Percentiles rank a stretch among this genome's conserved stretches.
phyloP scores from a whole-genome alignment of 306 rosid genomes.

The Trichosanthes truncata region DNA sequence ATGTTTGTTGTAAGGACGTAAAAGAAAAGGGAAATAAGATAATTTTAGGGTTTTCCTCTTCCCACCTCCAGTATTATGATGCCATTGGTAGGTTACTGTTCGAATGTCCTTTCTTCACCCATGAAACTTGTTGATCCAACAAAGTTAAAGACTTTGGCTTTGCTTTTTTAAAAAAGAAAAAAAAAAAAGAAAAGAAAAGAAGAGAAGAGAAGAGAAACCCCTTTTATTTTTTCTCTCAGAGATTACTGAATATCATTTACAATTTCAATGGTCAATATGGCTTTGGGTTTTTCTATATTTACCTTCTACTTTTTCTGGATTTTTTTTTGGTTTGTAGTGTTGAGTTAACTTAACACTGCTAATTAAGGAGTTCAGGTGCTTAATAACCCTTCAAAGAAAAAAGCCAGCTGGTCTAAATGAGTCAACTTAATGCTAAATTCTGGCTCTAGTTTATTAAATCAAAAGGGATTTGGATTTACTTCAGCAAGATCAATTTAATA shows the following conservation, averaged over 20 bases:
- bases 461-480: neutral
- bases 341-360: neutral
- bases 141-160: neutral
- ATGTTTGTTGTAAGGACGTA: neutral
- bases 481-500: neutral
- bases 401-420: neutral
- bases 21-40: neutral
- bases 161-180: neutral
- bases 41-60: neutral
- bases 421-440: neutral
- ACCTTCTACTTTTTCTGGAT: neutral
- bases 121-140: neutral
- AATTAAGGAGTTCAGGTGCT: neutral
- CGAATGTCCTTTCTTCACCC: constrained; percentile 6
- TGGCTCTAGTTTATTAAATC: neutral
- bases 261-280: neutral
- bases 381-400: neutral
- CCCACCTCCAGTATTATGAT: neutral
- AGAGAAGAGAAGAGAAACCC: neutral
- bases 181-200: neutral
- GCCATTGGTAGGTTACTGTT: neutral
- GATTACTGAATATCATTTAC: neutral
- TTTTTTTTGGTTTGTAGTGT: neutral
- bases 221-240: neutral
- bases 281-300: neutral